These are phyloP conservation scores for Phaffomyces opuntiae DNA, from an alignment of 805 yeast species.

Conservation along the genomic window DNA sequence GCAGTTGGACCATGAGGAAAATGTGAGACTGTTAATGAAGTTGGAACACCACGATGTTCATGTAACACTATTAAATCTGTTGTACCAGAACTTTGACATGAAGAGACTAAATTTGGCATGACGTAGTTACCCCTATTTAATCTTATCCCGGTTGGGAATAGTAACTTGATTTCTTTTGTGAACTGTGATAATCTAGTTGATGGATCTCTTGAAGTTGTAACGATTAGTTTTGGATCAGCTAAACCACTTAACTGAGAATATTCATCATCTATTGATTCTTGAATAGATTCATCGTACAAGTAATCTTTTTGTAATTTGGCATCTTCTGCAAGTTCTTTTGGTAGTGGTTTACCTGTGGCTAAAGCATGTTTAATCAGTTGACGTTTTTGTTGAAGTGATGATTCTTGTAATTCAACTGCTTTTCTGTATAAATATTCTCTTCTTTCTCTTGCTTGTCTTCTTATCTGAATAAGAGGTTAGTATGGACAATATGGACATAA, in stretches of 20 bases:
- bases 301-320: conserved; percentile 70
- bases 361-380: conserved; percentile 80
- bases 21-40: conserved; percentile 85
- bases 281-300: conserved; percentile 76
- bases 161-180: conserved; percentile 81
- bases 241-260: conserved; percentile 83
- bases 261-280: conserved; percentile 77
- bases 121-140: conserved; percentile 91
- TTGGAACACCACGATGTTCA: conserved; percentile 98
- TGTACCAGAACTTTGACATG: conserved; percentile 74
- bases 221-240: conserved; percentile 81
- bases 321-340: conserved; percentile 89
- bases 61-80: conserved; percentile 83
- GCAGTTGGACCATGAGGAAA: conserved; percentile 98
- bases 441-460: conserved; percentile 95
- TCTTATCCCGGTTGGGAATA: conserved; percentile 86
- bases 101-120: conserved; percentile 74
- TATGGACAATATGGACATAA: neutral
- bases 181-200: conserved; percentile 80
- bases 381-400: conserved; percentile 77
- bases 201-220: conserved; percentile 93
- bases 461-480: conserved; percentile 19
- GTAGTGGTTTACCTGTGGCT: conserved; percentile 85
- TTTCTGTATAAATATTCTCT: conserved; percentile 87
- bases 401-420: conserved; percentile 85